Percentiles rank a stretch among this genome's conserved stretches.
phyloP scores from a whole-genome alignment of 345 rosid genomes.

The Ceriops zippeliana region DNA sequence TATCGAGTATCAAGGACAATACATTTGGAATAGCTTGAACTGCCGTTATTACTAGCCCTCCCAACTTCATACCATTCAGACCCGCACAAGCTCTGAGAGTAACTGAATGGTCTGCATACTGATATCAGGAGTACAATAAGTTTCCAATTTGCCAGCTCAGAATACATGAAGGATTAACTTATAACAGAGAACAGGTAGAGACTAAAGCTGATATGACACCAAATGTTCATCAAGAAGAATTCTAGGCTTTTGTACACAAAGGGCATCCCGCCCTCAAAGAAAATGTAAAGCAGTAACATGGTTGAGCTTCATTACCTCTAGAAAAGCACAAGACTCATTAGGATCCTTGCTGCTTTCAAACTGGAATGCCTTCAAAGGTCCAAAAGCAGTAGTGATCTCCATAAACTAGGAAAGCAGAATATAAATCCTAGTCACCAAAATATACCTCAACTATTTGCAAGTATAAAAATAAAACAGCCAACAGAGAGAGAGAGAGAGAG shows the following conservation, averaged over 20 bases:
- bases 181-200: neutral
- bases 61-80: constrained; percentile 86
- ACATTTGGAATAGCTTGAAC: constrained; percentile 59
- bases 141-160: constrained; percentile 4
- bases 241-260: neutral
- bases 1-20: constrained; percentile 38
- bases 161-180: constrained; percentile 5
- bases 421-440: constrained; percentile 12
- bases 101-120: constrained; percentile 72
- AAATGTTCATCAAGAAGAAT: neutral
- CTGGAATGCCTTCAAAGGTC: constrained; percentile 76
- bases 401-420: constrained; percentile 48
- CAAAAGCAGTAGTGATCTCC: constrained; percentile 86
- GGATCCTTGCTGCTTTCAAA: constrained; percentile 41
- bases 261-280: neutral
- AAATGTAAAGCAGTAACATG: constrained; percentile 15
- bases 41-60: constrained; percentile 76
- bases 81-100: constrained; percentile 82
- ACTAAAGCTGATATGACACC: neutral
- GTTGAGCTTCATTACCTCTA: constrained; percentile 61
- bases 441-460: neutral
- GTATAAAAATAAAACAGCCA: neutral
- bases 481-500: neutral
- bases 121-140: constrained; percentile 5
- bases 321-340: constrained; percentile 46